Evolutionary conservation across 305 asterid genomes (phyloP), one percentile per base, ranked within the genome.

Genomic region (Stenogyne calaminthoides): DNA sequence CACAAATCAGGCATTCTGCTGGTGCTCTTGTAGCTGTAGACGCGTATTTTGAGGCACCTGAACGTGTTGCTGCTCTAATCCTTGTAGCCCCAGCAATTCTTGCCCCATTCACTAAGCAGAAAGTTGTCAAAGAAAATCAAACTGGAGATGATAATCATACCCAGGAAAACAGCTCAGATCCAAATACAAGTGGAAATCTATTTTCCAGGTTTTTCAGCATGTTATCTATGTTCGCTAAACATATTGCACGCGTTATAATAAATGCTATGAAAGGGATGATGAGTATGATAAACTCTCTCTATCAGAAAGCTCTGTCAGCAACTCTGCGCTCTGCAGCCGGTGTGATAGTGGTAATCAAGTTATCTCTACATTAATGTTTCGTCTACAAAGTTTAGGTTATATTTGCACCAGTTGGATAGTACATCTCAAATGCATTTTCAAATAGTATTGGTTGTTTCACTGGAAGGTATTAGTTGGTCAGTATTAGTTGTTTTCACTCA

Each of bases 21-120:
- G 99, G 99, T 72, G 91, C 96, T 51, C 84, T 90, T 67, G 93
- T 92, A 63, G 99, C 99, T 42, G 86, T 92, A 25, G 95, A 95
- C 69, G 81, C 98, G 64, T 95, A 95, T 80, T 90, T 92, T 49
- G 92, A 90, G 89, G 96, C 96, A 62, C 98, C 98, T 3, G 96
- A 92, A 75, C 86, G 86, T 52, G 88, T 95, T 63, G 98, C 97
- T 80, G 99, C 99, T 66, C 85, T 95, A 76, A 81, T 95, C 81
- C 95, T 95, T 20, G 93, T 95, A 44, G 94, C 94, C 52, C 99
- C 99, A 9, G 98, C 99, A 69, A 88, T 95, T 83, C 25, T 90
- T 46, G 91, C 96, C 12, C 97, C 98, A 51, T 80, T 87, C 39
- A 18, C 81, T 67, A 64, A 67, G 73, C 77, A 57, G 54, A 80